Evolutionary conservation across 495 filamentous ascomycete genomes (phyloP).

Genomic region (Penicillium pancosmium): DNA sequence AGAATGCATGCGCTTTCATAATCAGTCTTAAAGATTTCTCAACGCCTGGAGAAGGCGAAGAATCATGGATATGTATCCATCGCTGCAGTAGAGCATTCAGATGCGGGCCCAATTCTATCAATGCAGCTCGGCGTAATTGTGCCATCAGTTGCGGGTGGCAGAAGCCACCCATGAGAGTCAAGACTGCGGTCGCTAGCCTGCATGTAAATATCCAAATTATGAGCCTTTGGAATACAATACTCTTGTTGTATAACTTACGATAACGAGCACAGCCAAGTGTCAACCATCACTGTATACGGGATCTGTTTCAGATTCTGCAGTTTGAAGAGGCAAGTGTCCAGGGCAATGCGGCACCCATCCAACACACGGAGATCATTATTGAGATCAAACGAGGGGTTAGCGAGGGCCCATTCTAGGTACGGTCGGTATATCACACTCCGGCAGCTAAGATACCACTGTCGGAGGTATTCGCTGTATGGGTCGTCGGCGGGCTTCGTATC

Average conservation of each 20-base stretch:
- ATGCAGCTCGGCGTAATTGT: slow-evolving; percentile 4
- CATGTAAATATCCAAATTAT: not conserved
- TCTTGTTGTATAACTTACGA: slow-evolving; percentile 3
- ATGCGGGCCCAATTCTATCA: slow-evolving; percentile 12
- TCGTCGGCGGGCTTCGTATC: slow-evolving; percentile 11
- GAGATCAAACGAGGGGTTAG: slow-evolving; percentile 11
- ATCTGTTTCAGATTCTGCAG: slow-evolving; percentile 9
- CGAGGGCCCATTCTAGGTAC: slow-evolving; percentile 14
- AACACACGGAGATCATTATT: slow-evolving; percentile 11
- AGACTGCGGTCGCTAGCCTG: slow-evolving; percentile 12
- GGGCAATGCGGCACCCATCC: slow-evolving; percentile 9
- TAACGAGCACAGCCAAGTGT: slow-evolving; percentile 14
- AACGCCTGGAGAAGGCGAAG: slow-evolving; percentile 12
- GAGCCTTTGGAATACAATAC: not conserved
- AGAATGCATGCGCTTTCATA: slow-evolving; percentile 15
- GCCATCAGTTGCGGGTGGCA: slow-evolving; percentile 13
- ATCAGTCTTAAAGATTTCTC: slow-evolving; percentile 11
- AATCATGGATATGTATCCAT: slow-evolving; percentile 16
- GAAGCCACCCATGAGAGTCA: slow-evolving; percentile 17
- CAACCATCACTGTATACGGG: slow-evolving; percentile 15
- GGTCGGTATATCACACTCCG: slow-evolving; percentile 16
- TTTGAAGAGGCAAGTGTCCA: slow-evolving; percentile 12
- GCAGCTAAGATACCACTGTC: slow-evolving; percentile 16
- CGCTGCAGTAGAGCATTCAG: slow-evolving; percentile 4
- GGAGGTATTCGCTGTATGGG: slow-evolving; percentile 13